A percentile compares a stretch with the other conserved stretches of the same genome.
Evolutionary conservation across 768 basidiomycete species (phyloP).

Genomic region (Lentinus brumalis): DNA sequence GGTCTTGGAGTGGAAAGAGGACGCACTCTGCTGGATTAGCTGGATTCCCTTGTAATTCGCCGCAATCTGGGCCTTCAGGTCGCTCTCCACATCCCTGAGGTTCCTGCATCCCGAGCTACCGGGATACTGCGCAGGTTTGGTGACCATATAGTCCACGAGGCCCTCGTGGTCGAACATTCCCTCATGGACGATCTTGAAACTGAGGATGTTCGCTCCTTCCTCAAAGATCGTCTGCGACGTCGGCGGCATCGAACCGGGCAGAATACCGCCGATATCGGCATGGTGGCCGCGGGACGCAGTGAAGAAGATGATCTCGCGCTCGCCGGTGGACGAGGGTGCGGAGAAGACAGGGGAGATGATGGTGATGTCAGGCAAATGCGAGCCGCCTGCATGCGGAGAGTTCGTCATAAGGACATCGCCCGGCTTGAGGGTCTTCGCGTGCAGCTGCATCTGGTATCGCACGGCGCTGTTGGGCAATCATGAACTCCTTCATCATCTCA

Average conservation of each 20-base stretch:
- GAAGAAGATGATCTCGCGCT: conserved; percentile 81
- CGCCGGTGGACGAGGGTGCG: conserved; percentile 45
- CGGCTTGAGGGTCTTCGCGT: conserved; percentile 71
- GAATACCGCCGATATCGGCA: conserved; percentile 90
- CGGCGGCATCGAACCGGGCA: conserved; percentile 95
- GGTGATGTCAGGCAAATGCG: conserved; percentile 90
- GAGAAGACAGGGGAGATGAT: conserved; percentile 92
- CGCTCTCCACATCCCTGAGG: conserved; percentile 87
- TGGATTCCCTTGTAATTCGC: conserved; percentile 93
- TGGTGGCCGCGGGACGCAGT: conserved; percentile 94
- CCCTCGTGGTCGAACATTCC: conserved; percentile 81
- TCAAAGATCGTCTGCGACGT: conserved; percentile 89
- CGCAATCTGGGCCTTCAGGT: conserved; percentile 92
- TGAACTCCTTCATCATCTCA: neutral
- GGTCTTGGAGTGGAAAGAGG: neutral
- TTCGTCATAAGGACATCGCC: conserved; percentile 96
- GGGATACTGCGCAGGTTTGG: conserved; percentile 77
- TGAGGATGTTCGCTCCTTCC: conserved; percentile 89
- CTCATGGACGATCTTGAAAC: conserved; percentile 86
- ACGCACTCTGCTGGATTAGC: conserved; percentile 75
- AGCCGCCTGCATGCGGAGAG: conserved; percentile 85
- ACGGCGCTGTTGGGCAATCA: conserved; percentile 55
- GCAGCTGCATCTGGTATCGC: conserved; percentile 83
- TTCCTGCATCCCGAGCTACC: conserved; percentile 88
- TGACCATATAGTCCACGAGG: conserved; percentile 78